A percentile compares a stretch with the other conserved stretches of the same genome.
Conservation (phyloP, 805 yeast genomes). For the Zygosaccharomyces gambellarensis region DNA sequence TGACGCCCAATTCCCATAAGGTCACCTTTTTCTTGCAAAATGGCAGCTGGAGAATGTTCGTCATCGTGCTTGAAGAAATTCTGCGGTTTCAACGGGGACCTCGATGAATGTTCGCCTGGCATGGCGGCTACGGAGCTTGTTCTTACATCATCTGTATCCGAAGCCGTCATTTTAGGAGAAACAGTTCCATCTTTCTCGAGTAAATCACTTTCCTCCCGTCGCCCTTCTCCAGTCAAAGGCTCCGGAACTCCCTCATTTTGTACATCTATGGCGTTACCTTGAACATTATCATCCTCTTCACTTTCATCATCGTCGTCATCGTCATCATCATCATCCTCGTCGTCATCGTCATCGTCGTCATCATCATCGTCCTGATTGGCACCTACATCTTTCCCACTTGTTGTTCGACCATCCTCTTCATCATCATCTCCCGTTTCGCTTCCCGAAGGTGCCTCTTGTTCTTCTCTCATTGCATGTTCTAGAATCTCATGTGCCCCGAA, state of each 20-base stretch:
- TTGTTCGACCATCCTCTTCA: constrained; percentile 5
- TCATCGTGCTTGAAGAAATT: constrained; percentile 6
- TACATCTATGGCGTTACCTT: neutral
- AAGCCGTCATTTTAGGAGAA: constrained; percentile 1
- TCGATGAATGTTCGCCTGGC: neutral
- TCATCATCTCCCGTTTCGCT: constrained; percentile 12
- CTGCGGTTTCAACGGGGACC: neutral
- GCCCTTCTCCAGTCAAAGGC: neutral
- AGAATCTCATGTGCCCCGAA: constrained; percentile 15
- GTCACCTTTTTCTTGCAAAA: constrained; percentile 21
- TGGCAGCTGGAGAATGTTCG: constrained; percentile 24
- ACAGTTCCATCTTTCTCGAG: neutral
- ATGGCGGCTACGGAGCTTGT: neutral
- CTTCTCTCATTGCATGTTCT: constrained; percentile 18
- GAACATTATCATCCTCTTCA: neutral
- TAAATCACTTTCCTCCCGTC: neutral
- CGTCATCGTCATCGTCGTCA: neutral
- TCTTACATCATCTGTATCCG: constrained; percentile 1
- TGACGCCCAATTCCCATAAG: constrained; percentile 19
- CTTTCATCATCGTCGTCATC: neutral
- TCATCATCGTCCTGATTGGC: constrained; percentile 1
- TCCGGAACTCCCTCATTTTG: neutral
- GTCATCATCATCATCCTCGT: neutral
- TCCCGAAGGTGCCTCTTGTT: constrained; percentile 2
- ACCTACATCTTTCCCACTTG: constrained; percentile 1